These are phyloP conservation scores for Aspergillus aculeatinus DNA, from an alignment of 2,329 filamentous ascomycete genomes.

Conservation along the genomic window DNA sequence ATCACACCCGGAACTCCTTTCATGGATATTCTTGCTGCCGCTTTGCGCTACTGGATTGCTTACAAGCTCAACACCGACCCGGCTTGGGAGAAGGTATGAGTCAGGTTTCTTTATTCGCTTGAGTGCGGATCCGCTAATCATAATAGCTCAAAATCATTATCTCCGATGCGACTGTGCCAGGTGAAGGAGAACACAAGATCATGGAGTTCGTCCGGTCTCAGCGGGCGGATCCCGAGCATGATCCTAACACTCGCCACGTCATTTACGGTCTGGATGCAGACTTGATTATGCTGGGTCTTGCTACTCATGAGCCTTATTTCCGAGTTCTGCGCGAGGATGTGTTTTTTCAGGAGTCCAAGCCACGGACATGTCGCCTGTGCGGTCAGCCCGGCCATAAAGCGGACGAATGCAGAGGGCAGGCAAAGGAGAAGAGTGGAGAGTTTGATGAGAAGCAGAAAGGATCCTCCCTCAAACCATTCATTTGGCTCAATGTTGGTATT, in stretches of 20 bases:
- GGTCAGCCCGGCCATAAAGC: conserved; percentile 90
- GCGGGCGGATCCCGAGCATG: conserved; percentile 81
- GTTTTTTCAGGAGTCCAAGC: conserved; percentile 83
- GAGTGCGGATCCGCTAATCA: conserved; percentile 21
- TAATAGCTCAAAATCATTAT: conserved; percentile 85
- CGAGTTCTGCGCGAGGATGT: conserved; percentile 95
- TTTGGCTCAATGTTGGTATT: conserved; percentile 93
- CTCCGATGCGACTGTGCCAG: conserved; percentile 94
- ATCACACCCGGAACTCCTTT: conserved; percentile 98
- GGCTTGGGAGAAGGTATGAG: conserved; percentile 73
- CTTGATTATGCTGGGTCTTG: conserved; percentile 96
- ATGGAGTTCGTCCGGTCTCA: conserved; percentile 98
- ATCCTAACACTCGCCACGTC: conserved; percentile 95
- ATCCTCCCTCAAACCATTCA: conserved; percentile 80
- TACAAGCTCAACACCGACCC: conserved; percentile 98
- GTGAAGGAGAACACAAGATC: conserved; percentile 98
- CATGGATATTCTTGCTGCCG: conserved; percentile 91
- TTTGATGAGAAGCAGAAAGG: conserved; percentile 77
- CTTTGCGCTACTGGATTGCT: conserved; percentile 92
- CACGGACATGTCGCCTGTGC: conserved; percentile 80
- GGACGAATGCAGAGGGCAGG: conserved; percentile 75
- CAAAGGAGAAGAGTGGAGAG: conserved; percentile 74
- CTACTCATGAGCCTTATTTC: conserved; percentile 96
- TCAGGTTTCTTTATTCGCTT: background rate
- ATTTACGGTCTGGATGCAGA: conserved; percentile 98